A percentile compares a stretch with the other conserved stretches of the same genome.
Evolutionary conservation across 768 basidiomycete species (phyloP).

Genomic region (Russula earlei): DNA sequence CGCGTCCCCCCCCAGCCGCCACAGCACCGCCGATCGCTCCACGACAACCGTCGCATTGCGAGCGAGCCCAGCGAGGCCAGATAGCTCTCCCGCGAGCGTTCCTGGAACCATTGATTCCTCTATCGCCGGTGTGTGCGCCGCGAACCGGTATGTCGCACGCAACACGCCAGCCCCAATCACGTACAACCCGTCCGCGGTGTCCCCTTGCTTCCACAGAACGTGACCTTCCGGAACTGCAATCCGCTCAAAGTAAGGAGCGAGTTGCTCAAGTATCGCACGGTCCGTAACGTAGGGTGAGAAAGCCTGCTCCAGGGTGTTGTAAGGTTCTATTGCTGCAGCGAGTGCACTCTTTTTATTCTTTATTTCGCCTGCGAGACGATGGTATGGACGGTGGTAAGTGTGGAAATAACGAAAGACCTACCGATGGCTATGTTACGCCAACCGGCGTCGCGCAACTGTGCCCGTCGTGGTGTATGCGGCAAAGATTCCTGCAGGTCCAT

Average conservation of each 20-base stretch:
- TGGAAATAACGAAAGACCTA: not conserved
- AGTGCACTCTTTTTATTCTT: not conserved
- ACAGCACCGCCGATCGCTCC: conserved; percentile 69
- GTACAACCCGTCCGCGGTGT: conserved; percentile 74
- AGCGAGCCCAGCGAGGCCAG: conserved; percentile 66
- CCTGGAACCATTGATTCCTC: conserved; percentile 93
- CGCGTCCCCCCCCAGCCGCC: conserved; percentile 60
- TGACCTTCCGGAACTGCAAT: conserved; percentile 45
- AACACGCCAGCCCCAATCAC: conserved; percentile 83
- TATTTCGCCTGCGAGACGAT: conserved; percentile 9
- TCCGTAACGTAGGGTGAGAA: conserved; percentile 68
- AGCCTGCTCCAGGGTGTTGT: conserved; percentile 65
- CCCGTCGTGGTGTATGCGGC: conserved; percentile 15
- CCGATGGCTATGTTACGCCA: conserved; percentile 14
- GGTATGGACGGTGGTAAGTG: not conserved
- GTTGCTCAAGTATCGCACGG: conserved; percentile 45
- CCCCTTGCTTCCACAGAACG: conserved; percentile 71
- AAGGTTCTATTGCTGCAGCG: conserved; percentile 30
- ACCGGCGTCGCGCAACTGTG: conserved; percentile 18
- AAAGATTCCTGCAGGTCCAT: conserved; percentile 13
- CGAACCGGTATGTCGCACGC: conserved; percentile 71
- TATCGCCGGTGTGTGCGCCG: conserved; percentile 52
- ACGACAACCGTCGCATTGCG: conserved; percentile 83
- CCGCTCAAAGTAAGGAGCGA: conserved; percentile 65
- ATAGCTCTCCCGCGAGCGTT: conserved; percentile 85